Evolutionary conservation across 2,329 filamentous ascomycete species (phyloP).

Genomic region (Cytospora paraplurivora): DNA sequence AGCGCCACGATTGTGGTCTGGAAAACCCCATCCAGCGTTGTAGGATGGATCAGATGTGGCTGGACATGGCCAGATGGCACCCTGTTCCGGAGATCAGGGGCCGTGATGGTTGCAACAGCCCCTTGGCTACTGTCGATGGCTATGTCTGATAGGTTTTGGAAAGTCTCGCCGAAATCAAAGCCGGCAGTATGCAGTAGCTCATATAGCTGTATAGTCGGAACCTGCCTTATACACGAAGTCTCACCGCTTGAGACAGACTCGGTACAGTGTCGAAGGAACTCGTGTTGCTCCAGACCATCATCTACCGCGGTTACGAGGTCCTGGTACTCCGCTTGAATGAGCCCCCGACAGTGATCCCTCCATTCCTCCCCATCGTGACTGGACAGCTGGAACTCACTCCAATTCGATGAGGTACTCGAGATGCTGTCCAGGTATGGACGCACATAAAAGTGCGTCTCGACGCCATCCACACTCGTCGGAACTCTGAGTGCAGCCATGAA

Average conservation of each 20-base stretch:
- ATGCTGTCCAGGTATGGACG: constrained; percentile 19
- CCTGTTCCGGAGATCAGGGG: constrained; percentile 1
- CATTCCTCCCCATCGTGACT: constrained; percentile 29
- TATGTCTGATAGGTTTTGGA: not conserved
- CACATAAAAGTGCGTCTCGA: constrained; percentile 29
- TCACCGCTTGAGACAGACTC: not conserved
- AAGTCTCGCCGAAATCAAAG: not conserved
- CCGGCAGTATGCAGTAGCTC: constrained; percentile 6
- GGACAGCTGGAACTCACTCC: constrained; percentile 35
- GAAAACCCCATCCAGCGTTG: constrained; percentile 14
- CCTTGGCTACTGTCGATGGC: not conserved
- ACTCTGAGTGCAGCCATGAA: constrained; percentile 32
- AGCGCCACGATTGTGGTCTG: constrained; percentile 14
- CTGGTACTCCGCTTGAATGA: constrained; percentile 26
- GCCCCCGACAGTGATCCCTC: constrained; percentile 33
- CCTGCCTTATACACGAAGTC: not conserved
- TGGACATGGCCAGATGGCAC: constrained; percentile 32
- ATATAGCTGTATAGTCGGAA: constrained; percentile 1
- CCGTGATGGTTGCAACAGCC: constrained; percentile 3
- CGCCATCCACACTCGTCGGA: constrained; percentile 26
- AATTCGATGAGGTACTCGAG: constrained; percentile 4
- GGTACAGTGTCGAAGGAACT: not conserved
- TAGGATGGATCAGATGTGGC: constrained; percentile 20
- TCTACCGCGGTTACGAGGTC: not conserved
- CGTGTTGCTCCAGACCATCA: not conserved